Conservation (phyloP, 2,329 filamentous ascomycete species). For the Dothideomycetidae sp. region DNA sequence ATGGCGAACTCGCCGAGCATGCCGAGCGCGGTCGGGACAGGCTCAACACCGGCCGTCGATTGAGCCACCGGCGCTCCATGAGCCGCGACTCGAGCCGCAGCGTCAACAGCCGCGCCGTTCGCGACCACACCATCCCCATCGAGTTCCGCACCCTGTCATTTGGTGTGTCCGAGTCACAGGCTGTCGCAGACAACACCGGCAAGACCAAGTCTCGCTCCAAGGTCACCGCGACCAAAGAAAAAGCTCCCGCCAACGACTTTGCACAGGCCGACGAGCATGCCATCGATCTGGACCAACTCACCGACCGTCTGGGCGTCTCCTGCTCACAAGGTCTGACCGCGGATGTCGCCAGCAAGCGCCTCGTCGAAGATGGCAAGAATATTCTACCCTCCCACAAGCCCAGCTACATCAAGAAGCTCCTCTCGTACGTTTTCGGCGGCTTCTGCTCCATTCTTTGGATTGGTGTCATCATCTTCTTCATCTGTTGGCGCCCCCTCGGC, state of each 20-base stretch:
- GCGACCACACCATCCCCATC: constrained; percentile 9
- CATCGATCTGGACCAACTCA: constrained; percentile 23
- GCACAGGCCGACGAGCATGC: constrained; percentile 28
- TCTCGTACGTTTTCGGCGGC: constrained; percentile 33
- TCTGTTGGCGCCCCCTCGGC: constrained; percentile 36
- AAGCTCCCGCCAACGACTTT: constrained; percentile 27
- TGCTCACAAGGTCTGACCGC: constrained; percentile 23
- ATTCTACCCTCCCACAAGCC: constrained; percentile 29
- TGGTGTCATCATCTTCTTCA: constrained; percentile 35
- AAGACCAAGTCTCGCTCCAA: too few relatives aligned
- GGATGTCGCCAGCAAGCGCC: constrained; percentile 21
- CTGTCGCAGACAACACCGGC: constrained; percentile 16
- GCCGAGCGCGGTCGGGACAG: constrained; percentile 2
- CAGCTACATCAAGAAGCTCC: constrained; percentile 30
- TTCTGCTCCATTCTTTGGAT: constrained; percentile 36
- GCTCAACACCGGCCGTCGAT: constrained; percentile 3
- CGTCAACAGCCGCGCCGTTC: constrained; percentile 8
- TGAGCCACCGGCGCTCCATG: constrained; percentile 6
- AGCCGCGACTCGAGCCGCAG: constrained; percentile 12
- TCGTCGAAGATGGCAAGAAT: constrained; percentile 31
- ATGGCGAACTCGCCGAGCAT: too few relatives aligned
- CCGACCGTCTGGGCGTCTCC: constrained; percentile 12
- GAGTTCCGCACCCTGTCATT: constrained; percentile 25
- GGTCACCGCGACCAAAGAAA: too few relatives aligned
- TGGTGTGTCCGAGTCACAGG: constrained; percentile 26